Evolutionary conservation across 2,329 filamentous ascomycete genomes (phyloP).

Genomic region (Nannizziopsis arthrosporioides): DNA sequence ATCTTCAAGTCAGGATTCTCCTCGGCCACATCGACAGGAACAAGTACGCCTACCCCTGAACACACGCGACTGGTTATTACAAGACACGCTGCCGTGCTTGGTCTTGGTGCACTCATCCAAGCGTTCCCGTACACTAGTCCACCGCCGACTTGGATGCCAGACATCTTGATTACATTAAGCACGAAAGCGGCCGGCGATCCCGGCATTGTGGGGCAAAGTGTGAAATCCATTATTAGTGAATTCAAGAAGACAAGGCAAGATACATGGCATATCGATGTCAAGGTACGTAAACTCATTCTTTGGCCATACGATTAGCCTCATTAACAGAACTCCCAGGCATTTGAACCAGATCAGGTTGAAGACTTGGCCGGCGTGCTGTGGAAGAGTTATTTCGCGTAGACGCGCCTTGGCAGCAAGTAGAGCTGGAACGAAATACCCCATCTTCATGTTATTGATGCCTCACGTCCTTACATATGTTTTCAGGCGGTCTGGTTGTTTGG

Average conservation of each 20-base stretch:
- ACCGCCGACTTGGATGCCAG: conserved; percentile 86
- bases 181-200: conserved; percentile 76
- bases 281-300: conserved; percentile 50
- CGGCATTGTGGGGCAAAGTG: conserved; percentile 87
- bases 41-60: conserved; percentile 41
- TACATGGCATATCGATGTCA: conserved; percentile 95
- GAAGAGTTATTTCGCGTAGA: conserved; percentile 96
- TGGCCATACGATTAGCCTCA: not conserved
- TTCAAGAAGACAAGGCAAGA: conserved; percentile 99
- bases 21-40: conserved; percentile 34
- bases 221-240: conserved; percentile 84
- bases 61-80: conserved; percentile 64
- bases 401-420: not conserved
- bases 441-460: too few species aligned
- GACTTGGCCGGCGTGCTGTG: conserved; percentile 92
- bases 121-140: conserved; percentile 94
- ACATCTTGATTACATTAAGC: conserved; percentile 75
- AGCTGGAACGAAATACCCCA: too few species aligned
- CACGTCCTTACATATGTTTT: too few species aligned
- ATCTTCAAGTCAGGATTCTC: conserved; percentile 26
- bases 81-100: conserved; percentile 82
- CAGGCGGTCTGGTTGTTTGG: too few species aligned
- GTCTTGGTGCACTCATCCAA: conserved; percentile 79
- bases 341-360: conserved; percentile 83
- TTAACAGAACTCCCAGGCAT: conserved; percentile 50